Evolutionary conservation across 352 stramenopile genomes (phyloP), one percentile per base, ranked within the genome.

Genomic region (Phytophthora macrochlamydospora): DNA sequence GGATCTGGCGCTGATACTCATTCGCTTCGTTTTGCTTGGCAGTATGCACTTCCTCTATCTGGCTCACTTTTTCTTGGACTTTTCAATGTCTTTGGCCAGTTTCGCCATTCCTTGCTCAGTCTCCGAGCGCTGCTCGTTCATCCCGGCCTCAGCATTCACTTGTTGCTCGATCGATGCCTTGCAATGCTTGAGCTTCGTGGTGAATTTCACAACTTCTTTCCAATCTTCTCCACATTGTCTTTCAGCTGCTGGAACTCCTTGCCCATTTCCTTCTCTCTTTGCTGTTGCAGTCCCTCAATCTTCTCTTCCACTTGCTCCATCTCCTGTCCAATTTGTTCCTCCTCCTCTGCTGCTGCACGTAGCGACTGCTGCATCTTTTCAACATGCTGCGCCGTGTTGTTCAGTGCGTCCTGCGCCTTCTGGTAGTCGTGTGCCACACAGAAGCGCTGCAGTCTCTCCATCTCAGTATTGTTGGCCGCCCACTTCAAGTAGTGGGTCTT

Each of bases 401-500:
- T 82, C 14, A 98, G 75, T 33, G 88, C 91, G 28, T 94, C 75
- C 37, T 98, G 73, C 6, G 94, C 94, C 67, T 96, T 89, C 32
- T 94, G 82, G 72, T 94, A 99, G 51, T 99, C 92, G 69, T 92
- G 91, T 1, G 98, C 98, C n/a, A 99, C 84, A 66, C 97, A 98
- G 55, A 99, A 99, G 24, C 97, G 81, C 62, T 99, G 84, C 42
- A 99, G 91, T 0, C 97, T 82, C 75, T 99, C 97, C 78, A 99
- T 98, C 71, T 99, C 98, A 3, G 96, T 98, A 69, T 98, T 99
- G 76, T 99, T 99, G 55, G 97, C 96, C 31, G 89, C 92, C 97
- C 97, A 99, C 74, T 99, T 97, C 9, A 99, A 79, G 75, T 99
- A 99, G 63, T 98, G 90, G 48, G 97, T 97, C 70, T 99, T 98